Evolutionary conservation across 1,139 yeast genomes (phyloP).

Genomic region (Wickerhamiella pararugosa): DNA sequence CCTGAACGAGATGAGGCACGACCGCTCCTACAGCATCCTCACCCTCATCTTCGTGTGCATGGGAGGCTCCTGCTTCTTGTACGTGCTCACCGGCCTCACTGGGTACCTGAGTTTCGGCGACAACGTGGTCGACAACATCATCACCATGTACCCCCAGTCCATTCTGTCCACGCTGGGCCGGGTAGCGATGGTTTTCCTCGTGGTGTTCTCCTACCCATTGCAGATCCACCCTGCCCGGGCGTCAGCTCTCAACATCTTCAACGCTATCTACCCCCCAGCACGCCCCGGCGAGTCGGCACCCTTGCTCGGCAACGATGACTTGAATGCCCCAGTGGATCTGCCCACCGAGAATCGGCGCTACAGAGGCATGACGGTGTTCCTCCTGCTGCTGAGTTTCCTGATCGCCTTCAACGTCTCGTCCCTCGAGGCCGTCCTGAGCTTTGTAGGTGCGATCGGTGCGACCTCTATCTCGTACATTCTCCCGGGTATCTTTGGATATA

Average conservation of each 20-base stretch:
- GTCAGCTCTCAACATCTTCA: slow-evolving; percentile 59
- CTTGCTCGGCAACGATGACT: slow-evolving; percentile 20
- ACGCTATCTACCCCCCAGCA: slow-evolving; percentile 29
- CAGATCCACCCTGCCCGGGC: slow-evolving; percentile 89
- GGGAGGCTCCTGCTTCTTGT: slow-evolving; percentile 41
- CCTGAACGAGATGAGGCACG: slow-evolving; percentile 60
- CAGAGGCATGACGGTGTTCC: slow-evolving; percentile 46
- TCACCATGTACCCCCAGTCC: slow-evolving; percentile 40
- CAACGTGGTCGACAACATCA: slow-evolving; percentile 63
- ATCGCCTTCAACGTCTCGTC: slow-evolving; percentile 70
- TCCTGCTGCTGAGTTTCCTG: slow-evolving; percentile 47
- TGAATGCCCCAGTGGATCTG: slow-evolving; percentile 29
- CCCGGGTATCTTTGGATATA: slow-evolving; percentile 81
- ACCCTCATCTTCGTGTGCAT: slow-evolving; percentile 44
- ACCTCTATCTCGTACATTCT: slow-evolving; percentile 84
- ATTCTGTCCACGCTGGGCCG: slow-evolving; percentile 50
- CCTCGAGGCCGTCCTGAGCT: slow-evolving; percentile 71
- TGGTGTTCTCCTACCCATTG: slow-evolving; percentile 74
- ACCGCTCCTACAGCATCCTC: slow-evolving; percentile 36
- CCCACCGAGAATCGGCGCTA: slow-evolving; percentile 26
- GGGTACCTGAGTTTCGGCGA: slow-evolving; percentile 86
- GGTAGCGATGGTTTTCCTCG: slow-evolving; percentile 64
- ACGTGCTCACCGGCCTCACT: slow-evolving; percentile 54
- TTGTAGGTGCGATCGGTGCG: slow-evolving; percentile 92
- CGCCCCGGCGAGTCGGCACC: slow-evolving; percentile 2